Evolutionary conservation across 2,329 filamentous ascomycete genomes (phyloP), one percentile per base, ranked within the genome.

Genomic region (Coleophoma crateriformis): DNA sequence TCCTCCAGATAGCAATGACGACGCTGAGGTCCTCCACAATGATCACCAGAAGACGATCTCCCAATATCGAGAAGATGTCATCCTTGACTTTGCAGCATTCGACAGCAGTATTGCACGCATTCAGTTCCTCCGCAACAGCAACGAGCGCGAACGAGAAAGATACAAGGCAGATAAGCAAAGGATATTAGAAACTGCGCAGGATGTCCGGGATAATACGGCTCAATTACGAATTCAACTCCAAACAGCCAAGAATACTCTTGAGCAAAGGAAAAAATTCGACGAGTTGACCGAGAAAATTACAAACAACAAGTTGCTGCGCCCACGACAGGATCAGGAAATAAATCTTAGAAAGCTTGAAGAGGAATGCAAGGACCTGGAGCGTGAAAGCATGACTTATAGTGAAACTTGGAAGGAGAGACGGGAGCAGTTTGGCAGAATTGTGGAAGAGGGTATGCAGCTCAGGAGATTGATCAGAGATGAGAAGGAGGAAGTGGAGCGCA

Each of bases 401-500:
- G 79, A 77, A 56, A 94, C 89, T 0, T 96, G 91, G 91, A 75
- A 80, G 39, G 90, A 95, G 68, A 78, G 92, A 37, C 76, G 87
- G 54, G 87, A 90, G 59, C 90, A 96, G 68, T 96, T 96, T 67
- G 88, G 85, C 50, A 79, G 82, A 49, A 91, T 97, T 61, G 88
- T 96, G 64, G 88, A 91, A 52, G 92, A 96, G 71, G 90, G 90
- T n/a, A 87, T 88, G 79, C 78, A 88, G 55, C 77, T 97, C 66
- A 76, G 91, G 50, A 78, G 88, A 45, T 77, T 95, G 66, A 96
- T 97, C 62, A 84, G 90, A 53, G 91, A 96, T 62, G 92, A 96
- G 74, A 95, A 96, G 71, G 91, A 96, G 66, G 90, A 96, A 69
- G 88, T 94, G 0, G 90, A 96, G 69, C 77, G 89, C 39, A 80